Evolutionary conservation across 257 asterid genomes (phyloP).

Genomic region (Solanum acaule): DNA sequence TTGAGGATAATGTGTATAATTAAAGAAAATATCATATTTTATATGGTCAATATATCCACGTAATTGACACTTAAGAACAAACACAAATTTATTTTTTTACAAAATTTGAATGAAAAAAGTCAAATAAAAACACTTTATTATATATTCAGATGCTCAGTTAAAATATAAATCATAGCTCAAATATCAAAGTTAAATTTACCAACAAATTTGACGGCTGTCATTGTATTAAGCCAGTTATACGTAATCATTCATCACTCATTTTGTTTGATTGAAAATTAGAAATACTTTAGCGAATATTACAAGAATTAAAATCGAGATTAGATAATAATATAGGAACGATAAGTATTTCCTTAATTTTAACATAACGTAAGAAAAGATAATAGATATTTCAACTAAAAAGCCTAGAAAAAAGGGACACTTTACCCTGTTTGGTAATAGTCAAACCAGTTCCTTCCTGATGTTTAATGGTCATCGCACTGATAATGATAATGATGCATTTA

Average conservation of each 20-base stretch:
- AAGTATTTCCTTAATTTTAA: neutral
- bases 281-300: neutral
- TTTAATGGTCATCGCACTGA: neutral
- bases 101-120: too few relatives aligned
- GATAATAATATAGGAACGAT: neutral
- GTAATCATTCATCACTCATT: neutral
- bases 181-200: too few relatives aligned
- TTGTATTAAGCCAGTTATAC: neutral
- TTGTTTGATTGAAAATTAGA: neutral
- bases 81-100: neutral
- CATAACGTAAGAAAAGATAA: neutral
- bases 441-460: neutral
- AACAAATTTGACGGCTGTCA: neutral
- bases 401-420: neutral
- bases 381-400: neutral
- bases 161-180: too few relatives aligned
- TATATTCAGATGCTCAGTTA: too few relatives aligned
- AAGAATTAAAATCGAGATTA: neutral
- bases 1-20: neutral
- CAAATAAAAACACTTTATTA: too few relatives aligned
- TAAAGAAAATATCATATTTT: too few relatives aligned
- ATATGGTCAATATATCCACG: too few relatives aligned
- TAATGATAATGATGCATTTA: neutral
- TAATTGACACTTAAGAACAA: too few relatives aligned
- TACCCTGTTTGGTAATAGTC: neutral